These are phyloP conservation scores for Pyricularia sp. DNA, from an alignment of 2,329 filamentous ascomycete genomes.

Conservation along the genomic window DNA sequence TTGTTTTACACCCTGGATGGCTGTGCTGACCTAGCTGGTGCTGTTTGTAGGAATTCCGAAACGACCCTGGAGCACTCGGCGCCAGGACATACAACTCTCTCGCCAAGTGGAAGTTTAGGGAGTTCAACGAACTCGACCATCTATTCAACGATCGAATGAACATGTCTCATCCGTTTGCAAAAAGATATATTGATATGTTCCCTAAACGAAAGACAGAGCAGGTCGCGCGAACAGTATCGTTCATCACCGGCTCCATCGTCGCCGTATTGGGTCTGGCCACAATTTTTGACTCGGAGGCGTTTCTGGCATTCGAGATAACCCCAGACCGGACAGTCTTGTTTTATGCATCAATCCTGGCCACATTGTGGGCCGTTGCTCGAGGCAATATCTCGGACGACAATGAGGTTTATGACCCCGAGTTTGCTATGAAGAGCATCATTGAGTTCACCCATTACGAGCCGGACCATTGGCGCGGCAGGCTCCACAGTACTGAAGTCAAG, in stretches of 20 bases:
- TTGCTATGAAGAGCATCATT: constrained; percentile 78
- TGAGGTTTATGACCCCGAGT: constrained; percentile 84
- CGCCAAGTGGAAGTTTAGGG: constrained; percentile 95
- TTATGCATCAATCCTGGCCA: constrained; percentile 75
- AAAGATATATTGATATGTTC: constrained; percentile 89
- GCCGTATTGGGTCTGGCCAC: constrained; percentile 79
- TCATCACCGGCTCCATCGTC: constrained; percentile 77
- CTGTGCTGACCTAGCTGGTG: constrained; percentile 10
- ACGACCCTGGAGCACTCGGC: constrained; percentile 80
- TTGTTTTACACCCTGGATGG: not conserved
- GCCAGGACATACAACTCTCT: constrained; percentile 85
- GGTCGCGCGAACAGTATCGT: constrained; percentile 73
- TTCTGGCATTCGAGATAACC: constrained; percentile 86
- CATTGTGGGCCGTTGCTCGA: constrained; percentile 73
- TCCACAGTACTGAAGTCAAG: constrained; percentile 93
- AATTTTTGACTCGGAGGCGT: constrained; percentile 81
- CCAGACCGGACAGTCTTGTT: constrained; percentile 82
- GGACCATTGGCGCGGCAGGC: constrained; percentile 73
- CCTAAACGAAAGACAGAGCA: constrained; percentile 92
- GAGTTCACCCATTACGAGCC: constrained; percentile 90
- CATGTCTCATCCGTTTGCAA: constrained; percentile 91
- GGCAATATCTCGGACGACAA: constrained; percentile 83
- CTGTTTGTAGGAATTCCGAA: constrained; percentile 73
- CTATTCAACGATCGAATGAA: constrained; percentile 83
- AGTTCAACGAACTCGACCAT: constrained; percentile 94